Evolutionary conservation across 768 basidiomycete genomes (phyloP), one percentile per base, ranked within the genome.

Genomic region (Rhodotorula diobovata): DNA sequence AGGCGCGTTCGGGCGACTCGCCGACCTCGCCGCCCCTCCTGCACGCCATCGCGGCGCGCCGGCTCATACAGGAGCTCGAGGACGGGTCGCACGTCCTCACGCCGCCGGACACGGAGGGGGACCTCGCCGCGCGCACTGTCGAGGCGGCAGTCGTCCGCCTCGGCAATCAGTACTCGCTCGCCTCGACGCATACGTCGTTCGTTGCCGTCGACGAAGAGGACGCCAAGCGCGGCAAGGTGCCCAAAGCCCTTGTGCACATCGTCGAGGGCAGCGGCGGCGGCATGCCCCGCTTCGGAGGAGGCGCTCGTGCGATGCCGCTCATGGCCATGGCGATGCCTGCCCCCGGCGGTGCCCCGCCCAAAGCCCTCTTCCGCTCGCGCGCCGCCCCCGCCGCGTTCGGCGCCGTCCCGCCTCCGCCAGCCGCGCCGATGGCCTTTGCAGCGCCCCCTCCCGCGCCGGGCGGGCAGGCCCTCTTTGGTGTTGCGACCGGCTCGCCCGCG

Each of bases 11-110:
- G n/a, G 30, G 8, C 18, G 4, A 23, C 37, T n/a, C 57, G 37
- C 0, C 69, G 18, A 15, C 25, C 32, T 4, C 25, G 41, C 63
- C 63, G 41, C 54, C 63, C 5, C 45, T 68, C 16, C 77, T 88
- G 37, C 87, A 88, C 74, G 83, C 84, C 0, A 79, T 88, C 50
- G 84, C 85, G 11, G 87, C 86, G 4, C 83, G 84, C 67, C 79
- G 80, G 23, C 80, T 88, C 39, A 85, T 88, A n/a, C 83, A 83
- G 73, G 85, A 85, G 28, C 77, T 86, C 54, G 81, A 84, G 57
- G 83, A 82, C 21, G 72, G 63, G 15, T 15, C 39, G 48, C 30
- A 35, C 66, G 70, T 9, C 75, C 34, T 65, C 23, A 6, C 48
- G 67, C 32, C 80, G 79, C 30, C 80, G 79, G n/a, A 16, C 37